Evolutionary conservation across 768 basidiomycete species (phyloP), one percentile per base, ranked within the genome.

Genomic region (Infundibulicybe gibba): DNA sequence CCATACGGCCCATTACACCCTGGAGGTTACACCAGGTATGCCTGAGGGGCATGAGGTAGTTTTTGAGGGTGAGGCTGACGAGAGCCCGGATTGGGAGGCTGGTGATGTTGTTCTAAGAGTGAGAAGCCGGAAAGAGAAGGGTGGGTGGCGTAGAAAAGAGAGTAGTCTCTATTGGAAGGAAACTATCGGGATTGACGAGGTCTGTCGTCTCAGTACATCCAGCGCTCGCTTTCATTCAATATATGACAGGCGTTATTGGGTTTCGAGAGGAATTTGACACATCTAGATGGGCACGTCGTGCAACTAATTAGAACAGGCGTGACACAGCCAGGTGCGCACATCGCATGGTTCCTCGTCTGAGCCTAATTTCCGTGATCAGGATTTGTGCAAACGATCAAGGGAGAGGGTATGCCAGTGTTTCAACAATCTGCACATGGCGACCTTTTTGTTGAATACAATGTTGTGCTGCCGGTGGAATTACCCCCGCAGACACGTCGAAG

Each of bases 1-100:
- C 43, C 85, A 86, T 59, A 79, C 79, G 40, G 88, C 85, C 55
- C 82, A 81, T 39, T 87, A 94, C 54, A 92, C 89, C 2, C 76
- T 98, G 17, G 91, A 97, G 40, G 79, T 97, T 41, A 76, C 82
- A 11, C 79, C 82, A 4, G 97, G 97, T 14, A 88, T 90, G 72
- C 90, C 94, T 0, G 97, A 99, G 59, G 93, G 90, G 1, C 85
- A 90, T 58, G 91, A 99, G 63, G 80, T 94, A 32, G 77, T 94
- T 1, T 97, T 94, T 49, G 91, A 97, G 56, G 93, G 92, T n/a
- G 94, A 97, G 62, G 89, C 90, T 39, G 97, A 98, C 61, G 94
- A 99, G 69, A 88, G 76, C 47, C 91, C 92, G 3, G 97, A 98
- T 55, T 97, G 89, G 89, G 94, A 95, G 58, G 72, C 97, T 5